These are phyloP conservation scores for Albifimbria verrucaria DNA, from an alignment of 2,329 filamentous ascomycete species.

Conservation along the genomic window DNA sequence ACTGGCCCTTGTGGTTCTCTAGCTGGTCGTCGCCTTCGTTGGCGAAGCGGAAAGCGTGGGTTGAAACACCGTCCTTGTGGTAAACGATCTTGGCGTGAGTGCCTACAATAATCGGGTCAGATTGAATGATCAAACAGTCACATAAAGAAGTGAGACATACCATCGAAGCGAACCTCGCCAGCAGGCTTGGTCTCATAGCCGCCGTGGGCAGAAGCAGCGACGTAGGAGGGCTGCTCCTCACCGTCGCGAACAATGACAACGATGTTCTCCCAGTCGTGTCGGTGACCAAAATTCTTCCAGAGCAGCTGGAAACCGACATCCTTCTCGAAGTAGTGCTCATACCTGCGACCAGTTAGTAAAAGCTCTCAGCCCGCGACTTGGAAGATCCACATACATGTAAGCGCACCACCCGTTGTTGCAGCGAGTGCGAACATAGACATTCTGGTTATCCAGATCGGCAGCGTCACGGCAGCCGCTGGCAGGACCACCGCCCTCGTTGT, in stretches of 20 bases:
- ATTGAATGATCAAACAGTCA: background rate
- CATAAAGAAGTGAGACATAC: background rate
- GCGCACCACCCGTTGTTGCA: conserved; percentile 23
- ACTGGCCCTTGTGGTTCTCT: conserved; percentile 27
- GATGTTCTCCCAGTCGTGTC: conserved; percentile 21
- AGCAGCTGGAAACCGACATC: conserved; percentile 10
- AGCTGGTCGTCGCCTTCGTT: conserved; percentile 11
- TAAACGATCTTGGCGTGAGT: conserved; percentile 27
- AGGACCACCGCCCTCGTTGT: background rate
- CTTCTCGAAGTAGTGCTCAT: conserved; percentile 20
- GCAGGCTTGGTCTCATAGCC: conserved; percentile 19
- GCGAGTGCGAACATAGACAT: conserved; percentile 18
- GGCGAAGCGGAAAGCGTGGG: conserved; percentile 29
- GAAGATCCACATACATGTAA: conserved; percentile 21
- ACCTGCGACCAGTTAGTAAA: conserved; percentile 4
- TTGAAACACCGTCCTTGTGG: conserved; percentile 29
- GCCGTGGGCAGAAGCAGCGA: conserved; percentile 27
- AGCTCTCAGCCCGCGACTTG: no score
- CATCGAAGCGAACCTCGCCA: conserved; percentile 16
- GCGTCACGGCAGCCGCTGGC: conserved; percentile 10
- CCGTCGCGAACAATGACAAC: conserved; percentile 14
- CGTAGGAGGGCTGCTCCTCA: conserved; percentile 8
- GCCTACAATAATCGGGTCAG: conserved; percentile 1
- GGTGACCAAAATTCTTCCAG: conserved; percentile 11
- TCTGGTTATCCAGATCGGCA: conserved; percentile 14